Conservation (phyloP, 495 filamentous ascomycete species). For the Mytilinidion resinicola region DNA sequence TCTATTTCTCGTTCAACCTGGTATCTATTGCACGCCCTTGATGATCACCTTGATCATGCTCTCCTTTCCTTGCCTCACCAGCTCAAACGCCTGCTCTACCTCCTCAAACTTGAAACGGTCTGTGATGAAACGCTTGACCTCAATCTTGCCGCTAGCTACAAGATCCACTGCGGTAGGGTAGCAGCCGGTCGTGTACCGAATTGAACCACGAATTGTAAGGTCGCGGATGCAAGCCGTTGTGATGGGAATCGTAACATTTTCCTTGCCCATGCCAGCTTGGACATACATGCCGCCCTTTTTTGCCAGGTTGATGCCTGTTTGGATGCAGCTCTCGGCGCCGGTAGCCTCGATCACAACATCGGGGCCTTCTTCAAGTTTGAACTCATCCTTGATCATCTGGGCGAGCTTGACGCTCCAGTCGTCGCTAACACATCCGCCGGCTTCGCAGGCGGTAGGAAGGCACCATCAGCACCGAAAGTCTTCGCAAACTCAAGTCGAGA, state of each 20-base stretch:
- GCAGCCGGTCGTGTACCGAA: conserved; percentile 17
- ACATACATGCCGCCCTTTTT: conserved; percentile 53
- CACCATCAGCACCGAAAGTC: conserved; percentile 36
- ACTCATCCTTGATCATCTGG: conserved; percentile 30
- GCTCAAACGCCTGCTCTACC: no score
- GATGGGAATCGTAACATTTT: conserved; percentile 52
- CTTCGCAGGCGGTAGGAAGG: conserved; percentile 25
- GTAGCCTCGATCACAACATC: conserved; percentile 55
- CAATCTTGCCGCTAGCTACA: neutral
- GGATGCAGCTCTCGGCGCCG: conserved; percentile 48
- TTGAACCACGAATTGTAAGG: conserved; percentile 28
- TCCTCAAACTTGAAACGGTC: no score
- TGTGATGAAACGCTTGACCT: no score
- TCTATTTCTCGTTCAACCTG: no score
- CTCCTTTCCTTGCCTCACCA: no score
- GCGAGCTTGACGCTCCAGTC: conserved; percentile 31
- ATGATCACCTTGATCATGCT: no score
- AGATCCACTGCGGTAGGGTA: conserved; percentile 9
- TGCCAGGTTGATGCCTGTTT: conserved; percentile 45
- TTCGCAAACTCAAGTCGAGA: conserved; percentile 49
- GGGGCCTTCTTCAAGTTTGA: conserved; percentile 34
- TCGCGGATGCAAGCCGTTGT: conserved; percentile 51
- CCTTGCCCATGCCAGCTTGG: conserved; percentile 55
- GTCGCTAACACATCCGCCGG: conserved; percentile 30
- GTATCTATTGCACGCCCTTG: no score